Conservation (phyloP, 1,284 basidiomycete genomes). For the Bondarzewia mesenterica region DNA sequence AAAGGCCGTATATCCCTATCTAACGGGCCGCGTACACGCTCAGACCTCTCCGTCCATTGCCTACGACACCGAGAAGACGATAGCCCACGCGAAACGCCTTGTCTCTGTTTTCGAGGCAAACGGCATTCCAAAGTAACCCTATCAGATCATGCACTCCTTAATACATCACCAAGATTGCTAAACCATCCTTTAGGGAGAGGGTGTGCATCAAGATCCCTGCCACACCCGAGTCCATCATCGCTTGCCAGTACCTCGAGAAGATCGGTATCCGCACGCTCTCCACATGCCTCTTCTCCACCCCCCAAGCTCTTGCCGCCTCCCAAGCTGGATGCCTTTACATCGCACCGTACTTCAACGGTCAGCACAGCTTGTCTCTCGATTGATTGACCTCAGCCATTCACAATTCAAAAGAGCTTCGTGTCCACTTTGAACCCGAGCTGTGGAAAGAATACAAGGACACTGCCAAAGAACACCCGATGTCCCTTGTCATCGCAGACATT, state of each 20-base stretch:
- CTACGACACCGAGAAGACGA: conserved; percentile 34
- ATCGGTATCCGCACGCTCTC: conserved; percentile 37
- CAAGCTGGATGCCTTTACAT: conserved; percentile 41
- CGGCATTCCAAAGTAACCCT: conserved; percentile 34
- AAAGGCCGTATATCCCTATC: conserved; percentile 34
- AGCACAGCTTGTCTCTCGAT: no score
- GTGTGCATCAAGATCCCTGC: conserved; percentile 46
- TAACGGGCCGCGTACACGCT: conserved; percentile 37
- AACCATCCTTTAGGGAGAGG: conserved; percentile 23
- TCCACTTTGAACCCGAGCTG: conserved; percentile 33
- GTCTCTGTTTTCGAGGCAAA: conserved; percentile 33
- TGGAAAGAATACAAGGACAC: conserved; percentile 36
- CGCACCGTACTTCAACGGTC: conserved; percentile 44
- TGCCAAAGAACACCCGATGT: conserved; percentile 35
- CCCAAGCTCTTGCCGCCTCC: conserved; percentile 38
- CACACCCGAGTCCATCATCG: conserved; percentile 36
- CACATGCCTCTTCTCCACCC: conserved; percentile 38
- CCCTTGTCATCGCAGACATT: conserved; percentile 29
- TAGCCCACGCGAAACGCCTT: conserved; percentile 35
- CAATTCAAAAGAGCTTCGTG: conserved; percentile 41
- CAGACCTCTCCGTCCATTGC: conserved; percentile 38
- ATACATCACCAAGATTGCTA: neutral
- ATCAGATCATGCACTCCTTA: neutral
- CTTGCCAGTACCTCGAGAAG: conserved; percentile 32
- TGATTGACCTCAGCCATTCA: no score